A percentile compares a stretch with the other conserved stretches of the same genome.
Evolutionary conservation across 495 filamentous ascomycete genomes (phyloP).

Genomic region (Penicillium verhagenii): DNA sequence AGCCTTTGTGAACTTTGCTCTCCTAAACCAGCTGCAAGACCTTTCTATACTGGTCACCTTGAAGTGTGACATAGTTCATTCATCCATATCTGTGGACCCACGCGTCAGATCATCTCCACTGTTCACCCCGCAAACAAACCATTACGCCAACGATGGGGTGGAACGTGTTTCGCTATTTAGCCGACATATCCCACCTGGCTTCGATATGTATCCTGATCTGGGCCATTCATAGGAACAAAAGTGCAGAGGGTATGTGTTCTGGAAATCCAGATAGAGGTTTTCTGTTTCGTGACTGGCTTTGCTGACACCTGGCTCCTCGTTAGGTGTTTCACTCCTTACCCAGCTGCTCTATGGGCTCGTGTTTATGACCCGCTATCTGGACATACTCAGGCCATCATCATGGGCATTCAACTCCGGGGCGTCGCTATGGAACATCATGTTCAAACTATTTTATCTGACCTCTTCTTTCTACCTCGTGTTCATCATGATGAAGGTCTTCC

Average conservation of each 20-base stretch:
- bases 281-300: not conserved
- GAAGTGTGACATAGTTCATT: not conserved
- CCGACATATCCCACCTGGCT: constrained; percentile 75
- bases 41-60: not conserved
- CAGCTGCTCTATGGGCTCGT: constrained; percentile 85
- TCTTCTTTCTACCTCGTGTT: constrained; percentile 85
- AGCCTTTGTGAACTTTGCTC: not conserved
- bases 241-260: constrained; percentile 70
- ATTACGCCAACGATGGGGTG: constrained; percentile 30
- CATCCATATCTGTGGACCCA: not conserved
- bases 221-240: constrained; percentile 84
- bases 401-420: constrained; percentile 21
- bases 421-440: constrained; percentile 53
- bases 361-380: constrained; percentile 83
- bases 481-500: constrained; percentile 82
- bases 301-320: constrained; percentile 14
- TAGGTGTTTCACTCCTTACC: constrained; percentile 91
- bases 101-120: not conserved
- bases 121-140: constrained; percentile 6
- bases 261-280: not conserved
- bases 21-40: not conserved
- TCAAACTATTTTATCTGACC: constrained; percentile 82
- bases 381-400: constrained; percentile 58
- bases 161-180: constrained; percentile 77
- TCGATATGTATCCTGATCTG: constrained; percentile 89